Base-by-base conservation (phyloP, 129 eudicot genomes). In the Artemisia annua region DNA sequence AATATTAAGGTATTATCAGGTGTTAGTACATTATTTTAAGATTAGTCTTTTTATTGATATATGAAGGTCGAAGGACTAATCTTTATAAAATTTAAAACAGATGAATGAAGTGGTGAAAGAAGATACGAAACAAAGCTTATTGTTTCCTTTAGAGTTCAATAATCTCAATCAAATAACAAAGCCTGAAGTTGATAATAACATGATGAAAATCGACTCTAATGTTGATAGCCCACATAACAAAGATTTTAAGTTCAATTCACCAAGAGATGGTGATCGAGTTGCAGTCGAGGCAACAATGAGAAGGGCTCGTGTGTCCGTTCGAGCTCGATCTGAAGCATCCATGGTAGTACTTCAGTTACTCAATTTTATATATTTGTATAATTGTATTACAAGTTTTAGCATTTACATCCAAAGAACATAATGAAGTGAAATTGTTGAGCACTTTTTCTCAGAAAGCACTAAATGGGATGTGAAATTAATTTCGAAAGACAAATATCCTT, bases 261-360 rank as follows among this genome's bases (percentile, higher is more conserved):
- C 75, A 0, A 75, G 66, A 24, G 80, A 79, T n/a, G 17, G 32
- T 50, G 83, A 75, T 11, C 59, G 53, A 16, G 43, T 62, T 4
- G 70, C 67, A 4, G 69, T 32, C 44, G 81, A 79, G 19, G 75
- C 73, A 0, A 71, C 77, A 43, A 83, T 75, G 81, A 79, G 75
- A 58, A 70, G 75, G 70, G 87, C 84, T 59, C 87, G 87, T 19
- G 87, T 83, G 32, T 83, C 87, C 66, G 69, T 63, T 16, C n/a
- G 69, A 64, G 69, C 69, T 64, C 28, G 69, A 2, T 64, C 69
- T 9, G 51, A 83, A 68, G 87, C 80, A 75, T 18, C 83, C 44
- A 79, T 71, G 84, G 87, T 83, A 63, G 53, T 69, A 55, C 1
- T 26, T 32, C 3, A 11, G 35, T 18, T 17, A 15, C 10, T 15